Percentiles rank a stretch among this genome's conserved stretches.
Evolutionary conservation across 164 flowering plant species (phyloP).

Genomic region (Magnolia changhungtana): DNA sequence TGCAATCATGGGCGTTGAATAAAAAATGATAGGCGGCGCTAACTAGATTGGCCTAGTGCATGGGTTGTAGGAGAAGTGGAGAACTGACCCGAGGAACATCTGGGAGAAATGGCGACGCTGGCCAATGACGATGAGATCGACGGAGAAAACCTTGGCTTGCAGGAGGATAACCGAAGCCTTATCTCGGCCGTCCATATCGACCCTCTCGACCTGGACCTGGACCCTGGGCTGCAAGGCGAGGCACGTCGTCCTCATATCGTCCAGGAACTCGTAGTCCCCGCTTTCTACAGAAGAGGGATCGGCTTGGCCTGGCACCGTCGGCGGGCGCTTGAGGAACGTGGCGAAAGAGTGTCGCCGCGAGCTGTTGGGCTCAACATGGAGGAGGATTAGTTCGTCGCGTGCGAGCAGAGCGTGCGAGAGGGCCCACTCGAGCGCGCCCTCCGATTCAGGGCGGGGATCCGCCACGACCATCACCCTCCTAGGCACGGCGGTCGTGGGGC

Average conservation of each 20-base stretch:
- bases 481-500: not conserved
- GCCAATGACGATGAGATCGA: constrained; percentile 64
- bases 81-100: constrained; percentile 54
- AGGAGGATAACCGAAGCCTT: constrained; percentile 50
- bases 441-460: constrained; percentile 59
- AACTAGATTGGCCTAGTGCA: too few species aligned
- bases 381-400: constrained; percentile 54
- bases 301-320: not conserved
- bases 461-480: constrained; percentile 35
- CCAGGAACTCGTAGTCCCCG: constrained; percentile 45
- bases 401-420: constrained; percentile 54
- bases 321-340: constrained; percentile 34
- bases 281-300: constrained; percentile 8
- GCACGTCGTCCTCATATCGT: constrained; percentile 48
- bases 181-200: constrained; percentile 43
- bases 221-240: constrained; percentile 38
- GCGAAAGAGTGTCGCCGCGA: constrained; percentile 42
- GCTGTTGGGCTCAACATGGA: constrained; percentile 39
- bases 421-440: constrained; percentile 58
- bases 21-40: too few species aligned
- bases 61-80: constrained; percentile 13
- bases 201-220: constrained; percentile 35
- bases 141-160: constrained; percentile 21
- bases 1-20: too few species aligned
- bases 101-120: constrained; percentile 47